Base-by-base conservation (phyloP, 192 early-diverging fungal species). In the Entophlyctis helioformis region DNA sequence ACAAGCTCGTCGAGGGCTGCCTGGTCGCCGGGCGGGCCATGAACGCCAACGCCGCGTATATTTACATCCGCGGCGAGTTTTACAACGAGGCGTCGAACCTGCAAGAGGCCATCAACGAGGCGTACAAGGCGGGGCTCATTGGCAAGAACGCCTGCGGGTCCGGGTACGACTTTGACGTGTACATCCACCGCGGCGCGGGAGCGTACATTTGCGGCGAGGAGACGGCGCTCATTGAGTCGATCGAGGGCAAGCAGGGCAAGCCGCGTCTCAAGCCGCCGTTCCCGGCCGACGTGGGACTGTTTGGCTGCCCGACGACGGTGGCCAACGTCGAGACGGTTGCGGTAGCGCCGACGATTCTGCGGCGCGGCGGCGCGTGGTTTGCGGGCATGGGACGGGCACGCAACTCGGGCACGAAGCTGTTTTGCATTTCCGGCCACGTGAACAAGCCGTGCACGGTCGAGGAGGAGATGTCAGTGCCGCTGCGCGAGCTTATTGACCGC, bases 291-390 rank as follows among this genome's bases (percentile, higher is more conserved):
- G 86, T 91, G 10, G 94, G 94, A 48, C 74, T 98, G 33, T 98
- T 98, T 51, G 94, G 94, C 24, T 98, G 94, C 71, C 94, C 94
- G 18, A 95, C 94, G 13, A 98, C 94, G n/a, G 94, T 98, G n/a
- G 83, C 90, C 26, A 98, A 98, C 56, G 94, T 98, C 26, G 94
- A 98, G 64, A 98, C 94, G 39, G 86, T 98, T n/a, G 88, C 94
- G 18, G 94, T 91, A 9, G 91, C 94, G 19, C 94, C 94, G 18
- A 92, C 91, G 24, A 98, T 98, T 55, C 74, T 78, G 54, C 76
- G 87, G 31, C 74, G 93, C 34, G 87, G 89, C 46, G 90, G 87
- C 24, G 56, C 70, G 27, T 98, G 94, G 94, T 98, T 95, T 57
- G 88, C 94, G 16, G 65, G 77, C 36, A 85, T 98, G 54, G 94